phyloP scores from a whole-genome alignment of 1,284 basidiomycete genomes.

The Cystobasidiaceae sp. region DNA sequence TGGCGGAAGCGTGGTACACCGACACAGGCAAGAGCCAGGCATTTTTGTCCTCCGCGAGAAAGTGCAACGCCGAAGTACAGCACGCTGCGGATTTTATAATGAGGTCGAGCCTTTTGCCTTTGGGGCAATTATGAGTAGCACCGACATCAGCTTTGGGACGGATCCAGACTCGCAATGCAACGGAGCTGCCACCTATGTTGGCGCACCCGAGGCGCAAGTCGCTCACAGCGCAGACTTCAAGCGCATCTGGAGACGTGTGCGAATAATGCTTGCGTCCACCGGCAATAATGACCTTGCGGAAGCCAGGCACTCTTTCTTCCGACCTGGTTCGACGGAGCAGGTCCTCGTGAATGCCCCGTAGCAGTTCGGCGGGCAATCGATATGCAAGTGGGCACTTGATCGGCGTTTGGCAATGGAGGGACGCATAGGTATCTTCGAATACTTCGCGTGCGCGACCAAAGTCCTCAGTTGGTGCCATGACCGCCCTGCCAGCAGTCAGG shows the following conservation, averaged over 20 bases:
- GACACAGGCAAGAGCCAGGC: constrained; percentile 11
- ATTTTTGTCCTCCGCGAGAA: constrained; percentile 5
- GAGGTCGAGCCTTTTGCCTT: not conserved
- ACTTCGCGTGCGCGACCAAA: not conserved
- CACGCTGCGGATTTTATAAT: not conserved
- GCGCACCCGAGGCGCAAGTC: too few relatives aligned
- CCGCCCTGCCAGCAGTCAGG: not conserved
- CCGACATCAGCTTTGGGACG: too few relatives aligned
- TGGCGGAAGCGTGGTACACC: constrained; percentile 1
- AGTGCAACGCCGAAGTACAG: constrained; percentile 1
- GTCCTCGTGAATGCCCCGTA: not conserved
- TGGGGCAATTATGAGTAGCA: not conserved
- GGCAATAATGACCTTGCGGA: constrained; percentile 6
- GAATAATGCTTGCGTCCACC: constrained; percentile 15
- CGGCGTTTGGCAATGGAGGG: not conserved
- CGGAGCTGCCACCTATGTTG: too few relatives aligned
- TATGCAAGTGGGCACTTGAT: not conserved
- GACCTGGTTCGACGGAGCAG: not conserved
- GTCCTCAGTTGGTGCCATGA: not conserved
- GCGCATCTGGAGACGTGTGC: not conserved
- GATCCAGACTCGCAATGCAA: not conserved
- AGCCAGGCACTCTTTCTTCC: not conserved
- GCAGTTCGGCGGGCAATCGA: not conserved
- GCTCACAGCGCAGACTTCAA: too few relatives aligned
- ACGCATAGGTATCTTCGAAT: not conserved